These are phyloP conservation scores for Eleusine indica DNA, from an alignment of 176 grass and related monocot species.

Conservation along the genomic window DNA sequence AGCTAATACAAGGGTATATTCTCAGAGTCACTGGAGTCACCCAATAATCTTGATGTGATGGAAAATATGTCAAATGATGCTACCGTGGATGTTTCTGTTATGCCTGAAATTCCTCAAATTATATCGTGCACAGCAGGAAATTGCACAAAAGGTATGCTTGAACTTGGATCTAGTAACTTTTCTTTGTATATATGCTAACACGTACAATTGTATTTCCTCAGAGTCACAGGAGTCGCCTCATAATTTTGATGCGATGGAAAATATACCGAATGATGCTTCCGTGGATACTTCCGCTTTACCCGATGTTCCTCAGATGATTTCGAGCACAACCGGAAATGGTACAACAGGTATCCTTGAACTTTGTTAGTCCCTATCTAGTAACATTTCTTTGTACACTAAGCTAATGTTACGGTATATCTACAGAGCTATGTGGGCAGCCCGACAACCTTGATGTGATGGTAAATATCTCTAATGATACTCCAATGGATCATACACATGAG, in stretches of 20 bases:
- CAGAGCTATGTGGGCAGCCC: constrained; percentile 29
- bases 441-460: constrained; percentile 5
- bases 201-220: constrained; percentile 9
- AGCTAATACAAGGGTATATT: constrained; percentile 13
- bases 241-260: constrained; percentile 9
- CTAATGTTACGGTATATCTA: constrained; percentile 10
- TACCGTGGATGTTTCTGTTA: neutral
- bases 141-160: constrained; percentile 44
- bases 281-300: constrained; percentile 9
- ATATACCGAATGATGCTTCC: constrained; percentile 25
- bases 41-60: neutral
- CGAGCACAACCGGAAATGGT: constrained; percentile 11
- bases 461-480: constrained; percentile 32
- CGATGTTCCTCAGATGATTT: constrained; percentile 33
- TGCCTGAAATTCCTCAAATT: constrained; percentile 37
- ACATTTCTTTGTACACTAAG: neutral
- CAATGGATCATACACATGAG: too few species aligned
- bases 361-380: constrained; percentile 11
- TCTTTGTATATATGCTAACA: constrained; percentile 3
- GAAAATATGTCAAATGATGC: constrained; percentile 26
- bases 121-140: constrained; percentile 9
- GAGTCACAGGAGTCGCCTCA: constrained; percentile 28
- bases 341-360: constrained; percentile 43
- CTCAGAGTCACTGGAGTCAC: constrained; percentile 36
- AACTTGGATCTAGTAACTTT: neutral